Evolutionary conservation across 2,329 filamentous ascomycete species (phyloP).

Genomic region (Ascochyta lentis): DNA sequence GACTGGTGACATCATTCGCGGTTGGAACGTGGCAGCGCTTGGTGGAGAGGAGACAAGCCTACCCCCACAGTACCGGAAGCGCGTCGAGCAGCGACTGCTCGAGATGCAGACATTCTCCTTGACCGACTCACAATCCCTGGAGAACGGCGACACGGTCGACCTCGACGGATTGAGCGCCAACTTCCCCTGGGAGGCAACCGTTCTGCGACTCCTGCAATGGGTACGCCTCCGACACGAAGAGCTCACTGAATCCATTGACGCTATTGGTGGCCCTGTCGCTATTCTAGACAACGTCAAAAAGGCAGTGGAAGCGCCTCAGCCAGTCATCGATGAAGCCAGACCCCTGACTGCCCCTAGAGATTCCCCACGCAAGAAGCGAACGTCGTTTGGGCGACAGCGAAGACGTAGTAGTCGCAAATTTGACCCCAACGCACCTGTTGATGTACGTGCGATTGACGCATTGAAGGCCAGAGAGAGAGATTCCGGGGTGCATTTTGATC

Average conservation of each 20-base stretch:
- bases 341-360: constrained; percentile 8
- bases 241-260: constrained; percentile 52
- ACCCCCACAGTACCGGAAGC: constrained; percentile 42
- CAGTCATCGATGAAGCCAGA: constrained; percentile 7
- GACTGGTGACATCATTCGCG: constrained; percentile 32
- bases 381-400: constrained; percentile 36
- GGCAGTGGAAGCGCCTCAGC: constrained; percentile 24
- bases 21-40: constrained; percentile 46
- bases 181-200: constrained; percentile 60
- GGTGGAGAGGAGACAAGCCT: constrained; percentile 48
- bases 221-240: constrained; percentile 54
- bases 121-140: constrained; percentile 39
- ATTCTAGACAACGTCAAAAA: constrained; percentile 45
- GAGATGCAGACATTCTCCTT: constrained; percentile 48
- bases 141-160: constrained; percentile 46
- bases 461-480: constrained; percentile 31
- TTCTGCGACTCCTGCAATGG: constrained; percentile 56
- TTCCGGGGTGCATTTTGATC: constrained; percentile 19
- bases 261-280: constrained; percentile 53
- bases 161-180: constrained; percentile 52
- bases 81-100: constrained; percentile 48
- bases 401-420: constrained; percentile 42
- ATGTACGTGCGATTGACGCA: constrained; percentile 29
- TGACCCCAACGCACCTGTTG: constrained; percentile 33
- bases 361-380: constrained; percentile 33